Evolutionary conservation across 768 basidiomycete species (phyloP), one percentile per base, ranked within the genome.

Genomic region (Gymnopilus dilepis): DNA sequence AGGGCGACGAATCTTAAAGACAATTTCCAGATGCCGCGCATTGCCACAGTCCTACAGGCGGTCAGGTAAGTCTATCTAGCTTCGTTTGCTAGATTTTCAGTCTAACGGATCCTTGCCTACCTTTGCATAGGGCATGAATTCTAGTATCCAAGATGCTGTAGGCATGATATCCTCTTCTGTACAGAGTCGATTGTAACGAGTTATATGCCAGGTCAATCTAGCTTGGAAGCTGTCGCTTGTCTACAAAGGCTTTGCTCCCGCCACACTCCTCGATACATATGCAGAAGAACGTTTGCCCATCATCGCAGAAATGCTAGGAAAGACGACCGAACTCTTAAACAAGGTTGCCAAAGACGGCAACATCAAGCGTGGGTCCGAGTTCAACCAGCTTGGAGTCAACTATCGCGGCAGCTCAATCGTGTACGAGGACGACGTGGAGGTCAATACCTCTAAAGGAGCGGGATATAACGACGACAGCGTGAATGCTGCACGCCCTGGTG

Each of bases 371-470:
- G 59, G 55, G 1, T 63, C 67, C 2, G 66, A 69, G 4, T 60
- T 83, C 4, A 65, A 70, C 21, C 80, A 82, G 68, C 78, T 85
- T 38, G 84, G 82, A 4, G 73, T 86, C 42, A 86, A 86, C 69
- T 86, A 82, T 66, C 77, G 86, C 9, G 78, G 79, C 71, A 85
- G 84, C 63, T 65, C 78, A 0, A 75, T 84, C 22, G 74, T 85
- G 21, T 64, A 71, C 34, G 65, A 66, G 4, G 22, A 67, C 40
- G 57, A 61, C 21, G 61, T 37, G 2, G 31, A 56, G 6, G 52
- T 70, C 24, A 65, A 75, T 53, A 50, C 30, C 28, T 63, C 71
- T 13, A 73, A 76, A 47, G 72, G 74, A n/a, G 52, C 50, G 24
- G 68, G 64, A 6, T 67, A 56, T 19, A 56, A 70, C 48, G 70